Evolutionary conservation across 768 basidiomycete genomes (phyloP), one percentile per base, ranked within the genome.

Genomic region (Boletus reticulatus): DNA sequence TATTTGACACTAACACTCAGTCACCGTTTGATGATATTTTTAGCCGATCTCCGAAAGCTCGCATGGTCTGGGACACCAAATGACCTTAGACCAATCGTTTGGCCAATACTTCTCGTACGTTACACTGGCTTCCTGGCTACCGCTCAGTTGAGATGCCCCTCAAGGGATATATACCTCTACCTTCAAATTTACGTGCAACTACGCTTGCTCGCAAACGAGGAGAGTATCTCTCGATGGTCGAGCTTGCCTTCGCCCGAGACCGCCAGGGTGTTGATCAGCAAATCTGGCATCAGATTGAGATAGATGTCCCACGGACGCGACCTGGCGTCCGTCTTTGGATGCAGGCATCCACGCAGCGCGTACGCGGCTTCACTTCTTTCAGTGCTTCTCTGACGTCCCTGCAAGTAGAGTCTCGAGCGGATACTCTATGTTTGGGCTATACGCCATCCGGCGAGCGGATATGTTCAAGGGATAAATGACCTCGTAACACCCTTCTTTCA

Each of bases 201-300:
- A 91, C 92, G 1, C 80, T 98, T n/a, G 79, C 84, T 27, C 83
- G 94, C 46, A 99, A 98, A 75, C 84, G 97, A 43, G 84, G 85
- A 63, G 97, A 98, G 72, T 98, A 98, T 69, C 80, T 84, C 39
- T 90, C 90, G 16, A 80, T 98, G 57, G 95, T 96, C 9, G 84
- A 92, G 61, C 78, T 94, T 17, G 88, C 97, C 16, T 99, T 98
- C 69, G 85, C 89, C 13, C 82, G 91, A 38, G 93, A 93, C 55
- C 82, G 84, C 31, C 87, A 89, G 53, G 87, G 89, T 0, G 80
- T 96, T 31, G 96, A 99, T 72, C 93, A 94, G 64, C 90, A 92
- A 72, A 96, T 98, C 67, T 98, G 97, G 97, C 97, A 98, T 73
- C 97, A 99, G 72, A 98, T 98, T 63, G 93, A 94, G 67, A 98